Base-by-base conservation (phyloP, 2,329 filamentous ascomycete species). In the Fusarium clavum region DNA sequence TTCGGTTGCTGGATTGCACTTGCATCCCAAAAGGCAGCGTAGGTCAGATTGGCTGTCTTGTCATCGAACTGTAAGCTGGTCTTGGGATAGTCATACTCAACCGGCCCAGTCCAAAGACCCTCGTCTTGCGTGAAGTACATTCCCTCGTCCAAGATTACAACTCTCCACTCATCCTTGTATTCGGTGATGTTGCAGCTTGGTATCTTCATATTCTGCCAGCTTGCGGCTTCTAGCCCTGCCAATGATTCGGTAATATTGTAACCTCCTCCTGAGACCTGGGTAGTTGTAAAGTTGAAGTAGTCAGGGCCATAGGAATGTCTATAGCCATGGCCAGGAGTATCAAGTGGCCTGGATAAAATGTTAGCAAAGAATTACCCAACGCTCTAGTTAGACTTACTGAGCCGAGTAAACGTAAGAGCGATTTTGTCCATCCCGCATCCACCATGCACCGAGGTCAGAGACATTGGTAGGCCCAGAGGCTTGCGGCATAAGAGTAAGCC, bases 221-320 rank as follows among this genome's bases (percentile, higher is more conserved):
- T n/a, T n/a, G 34, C 34, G 34, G 16, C 16, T 1, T 6, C 5
- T 18, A 6, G 16, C 9, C 32, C 32, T 11, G 6, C 8, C 7
- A 38, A 1, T 18, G n/a, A 1, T 0, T n/a, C 8, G 6, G 55
- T 60, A 16, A 62, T 11, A 3, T 46, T 62, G 8, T 62, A 62
- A 0, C 57, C 57, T 41, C 57, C 57, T 0, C 11, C 24, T 2
- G 43, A 8, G 0, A 24, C 24, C 25, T 61, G 40, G 14, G 12
- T 46, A 0, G 60, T 62, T 7, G 25, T 62, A 10, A 41, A 54
- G 25, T 62, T 41, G 12, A 62, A 62, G 3, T 40, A 5, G 4
- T 62, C 57, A 41, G 46, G 46, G 0, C 40, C 29, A 0, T 32
- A 0, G 2, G 2, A 1, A 10, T 30, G 32, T 0, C 8, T 11